phyloP scores from a whole-genome alignment of 2,329 filamentous ascomycete species.

The Pestalotiopsis sp. region DNA sequence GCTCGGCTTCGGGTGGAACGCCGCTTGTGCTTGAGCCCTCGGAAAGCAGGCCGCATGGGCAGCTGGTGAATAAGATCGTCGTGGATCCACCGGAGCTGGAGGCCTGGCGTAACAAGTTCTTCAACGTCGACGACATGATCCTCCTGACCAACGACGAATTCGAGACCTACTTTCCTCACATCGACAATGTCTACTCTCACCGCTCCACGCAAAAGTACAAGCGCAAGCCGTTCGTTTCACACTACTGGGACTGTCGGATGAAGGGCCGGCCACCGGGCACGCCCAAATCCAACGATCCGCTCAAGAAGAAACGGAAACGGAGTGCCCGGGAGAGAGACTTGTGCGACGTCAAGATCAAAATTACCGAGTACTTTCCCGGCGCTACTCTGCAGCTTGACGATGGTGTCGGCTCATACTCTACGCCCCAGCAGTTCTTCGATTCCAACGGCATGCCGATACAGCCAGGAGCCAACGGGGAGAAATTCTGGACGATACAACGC shows the following conservation, averaged over 20 bases:
- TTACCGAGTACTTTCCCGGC: constrained; percentile 75
- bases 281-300: constrained; percentile 76
- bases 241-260: constrained; percentile 83
- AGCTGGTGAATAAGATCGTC: constrained; percentile 58
- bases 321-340: constrained; percentile 74
- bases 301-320: constrained; percentile 81
- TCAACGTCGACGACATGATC: constrained; percentile 74
- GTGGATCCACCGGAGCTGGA: constrained; percentile 68
- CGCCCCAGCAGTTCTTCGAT: constrained; percentile 23
- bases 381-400: constrained; percentile 36
- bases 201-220: constrained; percentile 81
- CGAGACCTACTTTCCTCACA: constrained; percentile 79
- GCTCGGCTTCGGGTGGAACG: constrained; percentile 16
- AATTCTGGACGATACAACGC: constrained; percentile 74
- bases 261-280: constrained; percentile 80
- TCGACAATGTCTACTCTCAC: constrained; percentile 85
- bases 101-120: constrained; percentile 71
- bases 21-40: constrained; percentile 30
- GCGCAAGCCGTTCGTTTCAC: constrained; percentile 78
- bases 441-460: constrained; percentile 21
- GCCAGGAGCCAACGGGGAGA: constrained; percentile 50
- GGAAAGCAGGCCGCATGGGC: constrained; percentile 49
- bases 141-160: constrained; percentile 77
- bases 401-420: constrained; percentile 21
- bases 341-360: constrained; percentile 88